A percentile compares a stretch with the other conserved stretches of the same genome.
Evolutionary conservation across 768 basidiomycete genomes (phyloP).

Genomic region (Tulasnella sp.): DNA sequence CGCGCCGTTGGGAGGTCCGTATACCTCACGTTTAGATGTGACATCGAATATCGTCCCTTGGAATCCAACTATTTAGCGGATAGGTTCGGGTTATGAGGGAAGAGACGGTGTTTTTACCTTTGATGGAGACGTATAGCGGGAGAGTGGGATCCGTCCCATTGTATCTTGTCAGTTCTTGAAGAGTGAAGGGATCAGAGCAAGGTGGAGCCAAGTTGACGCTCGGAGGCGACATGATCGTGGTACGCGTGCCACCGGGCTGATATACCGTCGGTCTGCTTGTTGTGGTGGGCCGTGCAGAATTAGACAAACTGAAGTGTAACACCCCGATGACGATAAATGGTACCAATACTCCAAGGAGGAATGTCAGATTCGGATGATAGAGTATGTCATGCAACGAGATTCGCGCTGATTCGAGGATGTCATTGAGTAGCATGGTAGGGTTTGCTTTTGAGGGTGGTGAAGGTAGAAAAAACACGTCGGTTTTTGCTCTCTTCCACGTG

Average conservation of each 20-base stretch:
- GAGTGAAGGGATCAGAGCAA: constrained; percentile 68
- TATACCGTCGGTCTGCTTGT: too few species aligned
- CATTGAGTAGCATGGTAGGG: too few species aligned
- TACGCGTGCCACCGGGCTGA: background rate
- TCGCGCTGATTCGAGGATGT: too few species aligned
- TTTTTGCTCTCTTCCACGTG: too few species aligned
- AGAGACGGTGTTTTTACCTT: constrained; percentile 40
- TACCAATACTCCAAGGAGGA: too few species aligned
- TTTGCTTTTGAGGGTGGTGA: too few species aligned
- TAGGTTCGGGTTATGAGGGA: background rate
- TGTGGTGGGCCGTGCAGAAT: too few species aligned
- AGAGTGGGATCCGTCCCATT: constrained; percentile 55
- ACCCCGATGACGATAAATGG: too few species aligned
- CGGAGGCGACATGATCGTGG: constrained; percentile 17
- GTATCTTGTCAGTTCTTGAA: constrained; percentile 52
- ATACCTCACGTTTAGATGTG: constrained; percentile 71
- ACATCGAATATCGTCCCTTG: constrained; percentile 88
- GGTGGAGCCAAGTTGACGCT: constrained; percentile 34
- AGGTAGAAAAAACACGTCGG: too few species aligned
- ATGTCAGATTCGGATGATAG: too few species aligned
- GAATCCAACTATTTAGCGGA: constrained; percentile 1
- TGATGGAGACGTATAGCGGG: constrained; percentile 89
- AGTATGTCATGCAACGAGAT: too few species aligned
- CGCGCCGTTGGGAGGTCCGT: constrained; percentile 60
- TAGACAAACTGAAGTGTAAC: too few species aligned